These are phyloP conservation scores for Kwoniella pini DNA, from an alignment of 768 basidiomycete species.

Conservation along the genomic window DNA sequence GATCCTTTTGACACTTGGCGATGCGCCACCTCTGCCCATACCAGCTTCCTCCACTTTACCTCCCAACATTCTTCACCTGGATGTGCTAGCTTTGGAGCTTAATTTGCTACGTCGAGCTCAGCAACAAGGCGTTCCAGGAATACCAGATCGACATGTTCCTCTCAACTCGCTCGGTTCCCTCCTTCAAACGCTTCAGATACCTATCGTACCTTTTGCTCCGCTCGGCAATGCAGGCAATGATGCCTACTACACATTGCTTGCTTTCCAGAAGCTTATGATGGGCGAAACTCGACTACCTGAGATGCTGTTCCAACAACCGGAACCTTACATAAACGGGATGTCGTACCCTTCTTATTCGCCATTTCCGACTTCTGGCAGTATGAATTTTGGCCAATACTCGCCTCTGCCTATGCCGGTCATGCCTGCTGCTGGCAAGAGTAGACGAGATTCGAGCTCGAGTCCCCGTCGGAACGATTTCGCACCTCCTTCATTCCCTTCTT, in stretches of 20 bases:
- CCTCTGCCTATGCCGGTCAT: conserved; percentile 17
- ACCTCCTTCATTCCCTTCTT: conserved; percentile 11
- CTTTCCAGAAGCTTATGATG: conserved; percentile 54
- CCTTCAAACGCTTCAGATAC: conserved; percentile 46
- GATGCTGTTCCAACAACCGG: conserved; percentile 29
- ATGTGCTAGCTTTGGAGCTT: conserved; percentile 48
- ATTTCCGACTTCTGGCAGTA: conserved; percentile 6
- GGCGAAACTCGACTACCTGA: conserved; percentile 44
- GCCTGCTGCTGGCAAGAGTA: conserved; percentile 3
- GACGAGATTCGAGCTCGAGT: conserved; percentile 16
- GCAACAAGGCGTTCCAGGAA: conserved; percentile 32
- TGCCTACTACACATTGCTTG: conserved; percentile 50
- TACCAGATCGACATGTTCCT: conserved; percentile 34
- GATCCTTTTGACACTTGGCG: conserved; percentile 46
- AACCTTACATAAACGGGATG: conserved; percentile 11
- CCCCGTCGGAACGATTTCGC: neutral
- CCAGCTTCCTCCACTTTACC: conserved; percentile 47
- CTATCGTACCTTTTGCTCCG: conserved; percentile 42
- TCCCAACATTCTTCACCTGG: conserved; percentile 48
- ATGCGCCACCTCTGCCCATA: conserved; percentile 36
- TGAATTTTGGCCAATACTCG: conserved; percentile 8
- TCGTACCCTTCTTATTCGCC: conserved; percentile 8
- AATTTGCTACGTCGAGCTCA: conserved; percentile 45
- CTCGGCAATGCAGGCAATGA: conserved; percentile 53
- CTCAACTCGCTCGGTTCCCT: conserved; percentile 41